Percentiles rank a stretch among this genome's conserved stretches.
Conservation (phyloP, 1,139 yeast genomes). For the Pichia sp. region DNA sequence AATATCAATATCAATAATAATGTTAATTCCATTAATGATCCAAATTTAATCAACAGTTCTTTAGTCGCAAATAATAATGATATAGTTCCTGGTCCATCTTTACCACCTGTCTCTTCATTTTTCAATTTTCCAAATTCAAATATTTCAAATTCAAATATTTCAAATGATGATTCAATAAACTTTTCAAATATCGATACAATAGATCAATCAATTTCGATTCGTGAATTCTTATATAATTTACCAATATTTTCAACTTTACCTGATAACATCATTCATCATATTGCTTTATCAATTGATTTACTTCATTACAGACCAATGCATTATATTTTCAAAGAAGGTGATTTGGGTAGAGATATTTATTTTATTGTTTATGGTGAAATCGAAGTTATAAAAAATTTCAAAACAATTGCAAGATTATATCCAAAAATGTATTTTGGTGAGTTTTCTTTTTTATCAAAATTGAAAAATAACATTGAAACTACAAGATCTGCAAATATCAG, state of each 20-base stretch:
- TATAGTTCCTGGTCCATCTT: constrained; percentile 29
- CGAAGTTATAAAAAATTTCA: constrained; percentile 49
- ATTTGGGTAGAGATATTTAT: constrained; percentile 54
- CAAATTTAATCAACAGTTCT: constrained; percentile 9
- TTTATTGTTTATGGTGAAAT: constrained; percentile 65
- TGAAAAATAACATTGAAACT: constrained; percentile 27
- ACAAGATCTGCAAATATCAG: constrained; percentile 57
- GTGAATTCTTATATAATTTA: constrained; percentile 50
- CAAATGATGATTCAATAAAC: not conserved
- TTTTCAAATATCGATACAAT: constrained; percentile 30
- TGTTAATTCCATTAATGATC: not conserved
- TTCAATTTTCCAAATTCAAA: not conserved
- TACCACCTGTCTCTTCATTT: constrained; percentile 24
- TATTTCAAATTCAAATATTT: not conserved
- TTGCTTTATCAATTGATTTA: constrained; percentile 60
- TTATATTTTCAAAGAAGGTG: constrained; percentile 54
- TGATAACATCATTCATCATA: constrained; percentile 49
- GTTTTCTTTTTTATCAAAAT: constrained; percentile 56
- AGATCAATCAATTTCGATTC: constrained; percentile 45
- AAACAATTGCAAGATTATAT: constrained; percentile 50
- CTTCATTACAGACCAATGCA: constrained; percentile 48
- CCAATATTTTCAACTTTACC: constrained; percentile 57
- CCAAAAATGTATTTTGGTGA: constrained; percentile 71
- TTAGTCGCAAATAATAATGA: constrained; percentile 25
- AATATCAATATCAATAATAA: not conserved